Base-by-base conservation (phyloP, 1,139 yeast genomes). In the Candida tropicalis region DNA sequence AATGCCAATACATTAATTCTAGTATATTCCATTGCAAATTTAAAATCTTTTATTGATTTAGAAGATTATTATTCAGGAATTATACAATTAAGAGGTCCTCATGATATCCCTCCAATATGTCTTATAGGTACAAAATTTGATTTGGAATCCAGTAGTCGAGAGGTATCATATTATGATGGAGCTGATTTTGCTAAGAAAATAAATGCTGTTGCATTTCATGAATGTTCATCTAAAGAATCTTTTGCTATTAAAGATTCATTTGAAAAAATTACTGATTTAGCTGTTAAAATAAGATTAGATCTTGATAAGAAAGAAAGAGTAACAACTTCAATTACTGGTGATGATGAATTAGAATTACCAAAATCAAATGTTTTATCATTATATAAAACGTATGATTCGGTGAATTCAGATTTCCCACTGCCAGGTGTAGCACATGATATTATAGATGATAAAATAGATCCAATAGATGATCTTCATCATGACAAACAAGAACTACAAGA, bases 101-200 rank as follows among this genome's bases (percentile, higher is more conserved):
- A 47, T 1, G 50, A 47, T 2, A 50, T 59, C 32, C 71, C 72
- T 3, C 70, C 72, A 0, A 48, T 65, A 5, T 59, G 60, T 2
- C 48, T 71, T 12, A 66, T 63, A 10, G 75, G 68, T 0, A 53
- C 70, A n/a, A 66, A 66, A 43, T 42, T 57, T 15, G 76, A 72
- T 41, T 43, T 54, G 22, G 61, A 54, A 15, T 44, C 44, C 1
- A 54, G 53, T 17, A 52, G 71, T 32, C 65, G 60, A 38, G 40
- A 39, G 3, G 68, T 68, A 2, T 45, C 54, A 16, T 56, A 42
- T 41, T 60, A 59, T 4, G 68, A 69, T 42, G 76, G 70, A 0
- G 12, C 46, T 27, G 54, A 45, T 5, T 59, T 70, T 40, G 66
- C 73, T 5, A 25, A 47, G 2, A 40, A 50, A 5, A 52, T 67